Base-by-base conservation (phyloP, 108 stramenopile genomes). In the Discostella pseudostelligera region DNA sequence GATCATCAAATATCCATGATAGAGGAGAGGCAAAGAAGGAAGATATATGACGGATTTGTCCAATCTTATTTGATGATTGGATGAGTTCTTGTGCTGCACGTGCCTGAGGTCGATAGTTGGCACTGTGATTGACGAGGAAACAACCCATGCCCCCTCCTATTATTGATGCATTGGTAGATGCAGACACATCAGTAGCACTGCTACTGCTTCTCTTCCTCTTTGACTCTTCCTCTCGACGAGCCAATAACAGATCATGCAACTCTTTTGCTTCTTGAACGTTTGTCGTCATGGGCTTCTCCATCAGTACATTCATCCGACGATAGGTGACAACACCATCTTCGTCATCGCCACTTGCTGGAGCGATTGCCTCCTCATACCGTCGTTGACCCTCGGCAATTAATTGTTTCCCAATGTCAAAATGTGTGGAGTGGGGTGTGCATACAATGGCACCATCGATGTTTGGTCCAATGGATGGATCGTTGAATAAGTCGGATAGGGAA, bases 261-360 rank as follows among this genome's bases (percentile, higher is more conserved):
- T 69, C 40, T 13, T 57, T 65, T 0, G 85, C 88, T 29, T 86
- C 81, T 8, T 62, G 43, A 20, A 89, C 70, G 35, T 78, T 69
- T 6, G 88, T 89, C 16, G 82, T 83, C 85, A 89, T 84, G 19
- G 88, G 88, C 60, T 89, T 89, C 66, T 89, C 88, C 84, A 86
- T 83, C 28, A 89, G 32, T 16, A 89, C 76, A 60, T 84, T 80
- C 35, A 85, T 29, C 8, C 78, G 81, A 57, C 69, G 70, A 42
- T 63, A 39, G 22, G 4, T 25, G 36, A 17, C 11, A 35, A 17
- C 35, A 17, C 19, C 55, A 13, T 28, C 47, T 8, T 1, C 47
- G 47, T 48, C 46, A 8, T 17, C 43, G 43, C 16, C 43, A 44
- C 5, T 36, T 19, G 20, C 24, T 47, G 28, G 19, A 21, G 16